These are phyloP conservation scores for Tuber borchii DNA, from an alignment of 495 filamentous ascomycete species.

Conservation along the genomic window DNA sequence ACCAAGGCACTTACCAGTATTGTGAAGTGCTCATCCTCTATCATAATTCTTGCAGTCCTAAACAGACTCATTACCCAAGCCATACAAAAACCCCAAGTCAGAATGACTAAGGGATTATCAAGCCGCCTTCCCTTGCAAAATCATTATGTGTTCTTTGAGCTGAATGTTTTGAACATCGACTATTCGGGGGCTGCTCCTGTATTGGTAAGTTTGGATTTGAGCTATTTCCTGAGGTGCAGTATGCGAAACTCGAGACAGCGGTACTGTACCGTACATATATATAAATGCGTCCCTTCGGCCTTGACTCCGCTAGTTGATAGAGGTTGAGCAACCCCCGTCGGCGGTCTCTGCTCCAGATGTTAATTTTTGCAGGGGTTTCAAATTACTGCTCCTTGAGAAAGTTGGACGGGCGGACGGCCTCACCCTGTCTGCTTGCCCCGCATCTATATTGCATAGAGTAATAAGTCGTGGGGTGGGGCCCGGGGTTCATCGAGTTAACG, in stretches of 20 bases:
- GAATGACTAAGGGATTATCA: neutral
- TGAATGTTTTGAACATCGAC: neutral
- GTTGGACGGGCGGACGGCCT: neutral
- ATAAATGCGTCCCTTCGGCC: neutral
- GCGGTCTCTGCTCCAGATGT: neutral
- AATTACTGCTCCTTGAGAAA: neutral
- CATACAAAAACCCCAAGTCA: neutral
- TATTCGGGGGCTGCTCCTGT: neutral
- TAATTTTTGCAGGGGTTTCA: neutral
- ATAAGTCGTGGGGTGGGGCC: neutral
- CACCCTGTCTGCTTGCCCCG: neutral
- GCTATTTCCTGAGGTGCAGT: neutral
- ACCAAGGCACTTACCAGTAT: neutral
- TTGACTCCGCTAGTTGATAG: neutral
- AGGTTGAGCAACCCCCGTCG: neutral
- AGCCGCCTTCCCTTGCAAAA: neutral
- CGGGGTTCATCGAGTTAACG: neutral
- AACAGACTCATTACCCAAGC: neutral
- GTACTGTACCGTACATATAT: neutral
- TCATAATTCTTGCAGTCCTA: neutral
- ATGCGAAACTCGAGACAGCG: neutral
- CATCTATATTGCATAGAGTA: neutral
- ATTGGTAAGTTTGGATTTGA: neutral
- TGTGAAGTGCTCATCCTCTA: neutral
- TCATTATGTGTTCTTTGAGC: neutral